phyloP scores from a whole-genome alignment of 208 protist genomes.

The Angomonas desouzai region DNA sequence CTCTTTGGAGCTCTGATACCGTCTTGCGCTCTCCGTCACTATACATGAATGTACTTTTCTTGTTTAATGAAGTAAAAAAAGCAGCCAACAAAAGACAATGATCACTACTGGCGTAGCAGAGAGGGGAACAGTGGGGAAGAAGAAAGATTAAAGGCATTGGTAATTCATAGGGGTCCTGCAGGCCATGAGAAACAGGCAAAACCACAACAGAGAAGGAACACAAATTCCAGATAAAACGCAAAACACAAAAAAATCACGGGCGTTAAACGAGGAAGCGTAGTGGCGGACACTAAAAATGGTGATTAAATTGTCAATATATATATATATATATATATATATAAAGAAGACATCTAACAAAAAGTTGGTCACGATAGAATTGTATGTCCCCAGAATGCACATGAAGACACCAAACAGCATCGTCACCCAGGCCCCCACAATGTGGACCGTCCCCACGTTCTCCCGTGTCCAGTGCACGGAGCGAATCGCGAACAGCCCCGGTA shows the following conservation, averaged over 20 bases:
- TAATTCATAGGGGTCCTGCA: too few species aligned
- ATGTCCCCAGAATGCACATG: constrained; percentile 53
- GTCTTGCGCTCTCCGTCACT: constrained; percentile 83
- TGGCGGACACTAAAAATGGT: background rate
- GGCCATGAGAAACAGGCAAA: constrained; percentile 5
- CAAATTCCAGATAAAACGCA: background rate
- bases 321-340: constrained; percentile 5
- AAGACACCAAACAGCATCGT: constrained; percentile 39
- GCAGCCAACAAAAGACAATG: too few species aligned
- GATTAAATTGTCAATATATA: background rate
- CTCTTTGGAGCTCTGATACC: constrained; percentile 76
- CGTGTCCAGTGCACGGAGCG: constrained; percentile 42
- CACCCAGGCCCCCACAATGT: constrained; percentile 35
- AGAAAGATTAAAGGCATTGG: too few species aligned
- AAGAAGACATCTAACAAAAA: constrained; percentile 22
- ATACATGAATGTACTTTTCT: constrained; percentile 51
- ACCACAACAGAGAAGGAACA: background rate
- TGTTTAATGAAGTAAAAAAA: background rate
- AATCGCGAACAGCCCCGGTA: constrained; percentile 68
- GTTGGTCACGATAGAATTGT: constrained; percentile 40
- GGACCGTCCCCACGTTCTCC: constrained; percentile 27
- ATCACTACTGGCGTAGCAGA: too few species aligned
- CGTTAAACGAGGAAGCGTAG: constrained; percentile 2
- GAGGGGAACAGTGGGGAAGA: too few species aligned
- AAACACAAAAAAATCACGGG: background rate